Percentiles rank a stretch among this genome's conserved stretches.
phyloP scores from a whole-genome alignment of 306 rosid genomes.

The Canavalia ensiformis region DNA sequence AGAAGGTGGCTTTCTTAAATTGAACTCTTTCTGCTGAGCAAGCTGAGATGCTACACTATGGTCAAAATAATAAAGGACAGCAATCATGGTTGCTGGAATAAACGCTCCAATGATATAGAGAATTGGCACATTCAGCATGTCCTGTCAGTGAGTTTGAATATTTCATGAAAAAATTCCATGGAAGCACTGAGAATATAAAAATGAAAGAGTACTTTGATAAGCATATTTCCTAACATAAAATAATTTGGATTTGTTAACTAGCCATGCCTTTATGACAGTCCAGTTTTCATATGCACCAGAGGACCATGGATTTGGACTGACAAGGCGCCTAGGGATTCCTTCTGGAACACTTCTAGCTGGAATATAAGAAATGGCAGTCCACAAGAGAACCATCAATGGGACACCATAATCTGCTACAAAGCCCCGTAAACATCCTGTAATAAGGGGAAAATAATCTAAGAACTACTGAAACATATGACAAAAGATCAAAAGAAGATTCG shows the following conservation, averaged over 20 bases:
- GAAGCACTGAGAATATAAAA: slow-evolving; percentile 5
- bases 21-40: slow-evolving; percentile 88
- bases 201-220: neutral
- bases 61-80: slow-evolving; percentile 86
- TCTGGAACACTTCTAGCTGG: slow-evolving; percentile 70
- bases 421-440: slow-evolving; percentile 72
- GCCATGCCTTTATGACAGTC: slow-evolving; percentile 76
- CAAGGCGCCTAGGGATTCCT: slow-evolving; percentile 84
- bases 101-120: slow-evolving; percentile 78
- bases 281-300: slow-evolving; percentile 77
- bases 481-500: slow-evolving; percentile 1
- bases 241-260: slow-evolving; percentile 27
- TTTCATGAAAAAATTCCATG: slow-evolving; percentile 1
- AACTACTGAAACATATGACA: slow-evolving; percentile 26
- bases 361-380: slow-evolving; percentile 79
- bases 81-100: slow-evolving; percentile 89
- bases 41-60: slow-evolving; percentile 93
- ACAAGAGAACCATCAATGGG: slow-evolving; percentile 76
- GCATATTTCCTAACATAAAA: neutral
- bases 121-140: slow-evolving; percentile 80
- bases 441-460: slow-evolving; percentile 28
- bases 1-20: slow-evolving; percentile 80
- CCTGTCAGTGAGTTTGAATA: slow-evolving; percentile 60
- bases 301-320: slow-evolving; percentile 93
- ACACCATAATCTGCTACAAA: slow-evolving; percentile 87